These are phyloP conservation scores for Speleostelium caveatum DNA, from an alignment of 78 protist genomes.

Conservation along the genomic window DNA sequence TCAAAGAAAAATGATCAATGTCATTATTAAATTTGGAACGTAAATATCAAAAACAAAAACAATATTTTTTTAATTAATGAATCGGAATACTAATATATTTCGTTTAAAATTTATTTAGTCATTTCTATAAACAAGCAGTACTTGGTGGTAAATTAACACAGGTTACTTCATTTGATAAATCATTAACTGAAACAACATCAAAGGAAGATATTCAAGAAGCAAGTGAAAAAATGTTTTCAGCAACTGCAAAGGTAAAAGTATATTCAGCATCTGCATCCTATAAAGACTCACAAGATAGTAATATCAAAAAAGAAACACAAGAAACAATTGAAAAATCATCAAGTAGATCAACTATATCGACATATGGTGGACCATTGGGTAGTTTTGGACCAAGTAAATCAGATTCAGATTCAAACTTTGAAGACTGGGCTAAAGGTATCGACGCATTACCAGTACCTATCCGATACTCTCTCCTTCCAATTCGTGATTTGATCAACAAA, in stretches of 20 bases:
- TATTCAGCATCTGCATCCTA: neutral
- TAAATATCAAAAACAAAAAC: too few species aligned
- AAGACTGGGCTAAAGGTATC: neutral
- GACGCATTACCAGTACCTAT: slow-evolving; percentile 4
- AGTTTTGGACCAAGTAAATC: neutral
- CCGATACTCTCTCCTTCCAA: too few species aligned
- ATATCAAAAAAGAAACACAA: neutral
- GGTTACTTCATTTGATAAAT: neutral
- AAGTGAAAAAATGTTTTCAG: neutral
- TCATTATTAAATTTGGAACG: too few species aligned
- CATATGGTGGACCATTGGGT: slow-evolving; percentile 10
- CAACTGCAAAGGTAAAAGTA: neutral
- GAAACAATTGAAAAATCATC: neutral
- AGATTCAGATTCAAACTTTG: neutral
- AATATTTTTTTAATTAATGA: too few species aligned
- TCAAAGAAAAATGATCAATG: too few species aligned
- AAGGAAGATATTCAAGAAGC: neutral
- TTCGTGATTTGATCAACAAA: too few species aligned
- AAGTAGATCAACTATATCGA: neutral
- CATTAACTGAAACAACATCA: neutral
- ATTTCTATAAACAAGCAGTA: neutral
- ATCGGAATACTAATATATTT: too few species aligned
- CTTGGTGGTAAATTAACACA: neutral
- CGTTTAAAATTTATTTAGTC: too few species aligned
- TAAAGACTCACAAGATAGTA: neutral